Base-by-base conservation (phyloP, 202 grass and related monocot species). In the Zizania palustris region DNA sequence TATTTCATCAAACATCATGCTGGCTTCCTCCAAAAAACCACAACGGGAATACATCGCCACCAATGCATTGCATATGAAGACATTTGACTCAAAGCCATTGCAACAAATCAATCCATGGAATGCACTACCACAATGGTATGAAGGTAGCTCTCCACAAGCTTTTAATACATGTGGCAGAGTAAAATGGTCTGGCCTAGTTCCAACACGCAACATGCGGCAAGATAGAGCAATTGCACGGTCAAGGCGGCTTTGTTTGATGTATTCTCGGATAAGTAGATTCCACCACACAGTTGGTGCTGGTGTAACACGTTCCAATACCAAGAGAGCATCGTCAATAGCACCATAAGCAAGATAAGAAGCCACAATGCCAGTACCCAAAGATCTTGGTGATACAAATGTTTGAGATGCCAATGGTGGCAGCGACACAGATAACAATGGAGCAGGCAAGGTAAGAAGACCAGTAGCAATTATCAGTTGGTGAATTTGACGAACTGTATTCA, bases 21-120 rank as follows among this genome's bases (percentile, higher is more conserved):
- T 67, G 69, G 88, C 85, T 53, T 93, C 85, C 28, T 93, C 76
- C 20, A 86, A 37, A 80, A 57, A 73, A 84, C 91, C 75, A 72
- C 82, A 90, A 10, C 83, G 79, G 16, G 85, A 61, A 75, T 93
- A 93, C 91, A 88, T 90, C 3, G 79, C 78, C 65, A 93, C 80
- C 59, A 93, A 59, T 35, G 79, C 82, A 86, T 93, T 93, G 70
- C 88, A 87, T 40, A 93, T 34, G 63, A 93, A 93, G 61, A 90
- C 72, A 38, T 93, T 88, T 39, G 65, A 90, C 9, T 90, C 76
- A 46, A 90, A 93, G 39, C 91, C 91, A 57, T 70, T 86, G 72
- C 55, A 85, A 62, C 85, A 85, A 55, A 84, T 78, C 50, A 93
- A n/a, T 49, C 82, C 91, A 80, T 93, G 91, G 63, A 90, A 40